Evolutionary conservation across 2,329 filamentous ascomycete genomes (phyloP), one percentile per base, ranked within the genome.

Genomic region (Pseudocercospora musae): DNA sequence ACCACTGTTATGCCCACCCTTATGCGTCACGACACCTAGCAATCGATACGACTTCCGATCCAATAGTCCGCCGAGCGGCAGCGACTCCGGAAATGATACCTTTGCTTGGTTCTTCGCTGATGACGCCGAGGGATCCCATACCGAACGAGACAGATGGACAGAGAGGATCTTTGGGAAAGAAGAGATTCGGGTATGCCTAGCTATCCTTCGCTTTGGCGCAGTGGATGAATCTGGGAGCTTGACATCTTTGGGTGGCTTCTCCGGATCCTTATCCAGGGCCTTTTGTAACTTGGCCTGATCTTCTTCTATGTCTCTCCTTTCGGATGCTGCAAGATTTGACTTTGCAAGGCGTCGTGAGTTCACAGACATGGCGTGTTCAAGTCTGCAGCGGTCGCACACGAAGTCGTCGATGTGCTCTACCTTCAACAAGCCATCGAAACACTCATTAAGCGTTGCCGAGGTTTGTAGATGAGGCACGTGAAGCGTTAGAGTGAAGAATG

Each of bases 321-420:
- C 85, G 20, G 74, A 75, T 4, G 84, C 81, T 0, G 85, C 84
- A 2, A 72, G 60, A 21, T 75, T 81, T 3, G 84, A 81, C 59
- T 79, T 84, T 33, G 79, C 76, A 33, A 89, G 74, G 66, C 92
- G 87, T 6, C 81, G 78, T 65, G 85, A 80, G 66, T 91, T 85
- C 56, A 83, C 77, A 29, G 87, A 81, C 58, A 91, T 79, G 3
- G 92, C 92, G 75, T 96, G 90, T 48, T 91, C 78, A n/a, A 99
- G 82, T 21, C 92, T 87, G 73, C 95, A 99, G 77, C 88, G 90
- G 71, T 97, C 95, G 78, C 95, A 99, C 69, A 91, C 93, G 81
- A 96, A 99, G 74, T 96, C 95, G 66, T 98, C 94, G 68, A 99
- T 97, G 74, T 92, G 89, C 76, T 99, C 95, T 0, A 91, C 92